Evolutionary conservation across 495 filamentous ascomycete genomes (phyloP).

Genomic region (Penicillium coprophilum): DNA sequence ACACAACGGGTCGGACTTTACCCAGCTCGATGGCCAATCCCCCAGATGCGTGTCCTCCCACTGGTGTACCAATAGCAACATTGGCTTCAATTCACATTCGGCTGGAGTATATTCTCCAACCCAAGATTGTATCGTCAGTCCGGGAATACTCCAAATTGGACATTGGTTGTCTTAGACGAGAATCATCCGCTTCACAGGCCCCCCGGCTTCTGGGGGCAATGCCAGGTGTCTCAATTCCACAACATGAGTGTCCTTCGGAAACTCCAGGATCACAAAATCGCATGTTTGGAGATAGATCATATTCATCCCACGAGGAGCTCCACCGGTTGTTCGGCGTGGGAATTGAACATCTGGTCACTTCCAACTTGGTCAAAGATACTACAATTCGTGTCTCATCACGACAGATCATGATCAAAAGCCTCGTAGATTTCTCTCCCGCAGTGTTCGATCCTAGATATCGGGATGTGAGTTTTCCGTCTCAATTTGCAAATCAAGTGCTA

Average conservation of each 20-base stretch:
- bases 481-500: background rate
- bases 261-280: background rate
- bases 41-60: conserved; percentile 22
- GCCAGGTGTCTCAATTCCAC: background rate
- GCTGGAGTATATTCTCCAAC: conserved; percentile 18
- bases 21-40: conserved; percentile 21
- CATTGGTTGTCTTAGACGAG: background rate
- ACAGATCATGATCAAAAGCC: conserved; percentile 14
- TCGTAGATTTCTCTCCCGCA: conserved; percentile 34
- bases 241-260: background rate
- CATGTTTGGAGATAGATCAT: background rate
- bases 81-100: conserved; percentile 28
- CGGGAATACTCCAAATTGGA: background rate
- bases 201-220: background rate
- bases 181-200: background rate
- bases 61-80: conserved; percentile 13
- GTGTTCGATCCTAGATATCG: conserved; percentile 39
- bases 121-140: background rate
- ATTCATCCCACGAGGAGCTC: background rate
- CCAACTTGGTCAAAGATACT: conserved; percentile 3
- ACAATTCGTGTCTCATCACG: conserved; percentile 10
- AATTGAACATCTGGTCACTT: conserved; percentile 28
- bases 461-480: conserved; percentile 24
- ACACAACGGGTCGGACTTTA: conserved; percentile 11
- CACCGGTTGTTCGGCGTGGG: conserved; percentile 28